These are phyloP conservation scores for Bonia amplexicaulis DNA, from an alignment of 176 grass and related monocot species.

Conservation along the genomic window DNA sequence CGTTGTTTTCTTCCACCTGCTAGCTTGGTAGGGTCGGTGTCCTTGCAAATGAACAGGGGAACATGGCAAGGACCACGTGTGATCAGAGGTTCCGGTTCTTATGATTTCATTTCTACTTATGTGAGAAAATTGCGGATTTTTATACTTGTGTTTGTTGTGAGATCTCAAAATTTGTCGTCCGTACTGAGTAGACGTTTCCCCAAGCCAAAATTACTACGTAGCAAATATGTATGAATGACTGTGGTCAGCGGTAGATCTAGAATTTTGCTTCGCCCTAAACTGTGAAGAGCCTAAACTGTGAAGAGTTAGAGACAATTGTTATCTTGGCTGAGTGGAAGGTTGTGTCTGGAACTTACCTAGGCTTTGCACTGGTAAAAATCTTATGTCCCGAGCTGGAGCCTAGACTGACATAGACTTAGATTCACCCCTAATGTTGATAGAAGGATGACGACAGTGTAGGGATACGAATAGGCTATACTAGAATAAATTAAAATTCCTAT, in stretches of 20 bases:
- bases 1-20: slow-evolving; percentile 33
- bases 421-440: background rate
- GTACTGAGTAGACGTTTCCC: background rate
- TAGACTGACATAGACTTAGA: too few relatives aligned
- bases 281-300: too few relatives aligned
- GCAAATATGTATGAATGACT: too few relatives aligned
- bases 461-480: too few relatives aligned
- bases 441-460: background rate
- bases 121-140: background rate
- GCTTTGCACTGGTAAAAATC: too few relatives aligned
- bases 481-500: background rate
- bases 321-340: too few relatives aligned
- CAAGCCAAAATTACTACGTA: background rate
- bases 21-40: slow-evolving; percentile 4
- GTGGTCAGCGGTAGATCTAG: too few relatives aligned
- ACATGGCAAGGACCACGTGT: background rate
- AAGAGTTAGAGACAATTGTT: too few relatives aligned
- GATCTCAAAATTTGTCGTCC: too few relatives aligned
- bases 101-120: background rate
- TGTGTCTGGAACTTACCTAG: too few relatives aligned
- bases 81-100: background rate
- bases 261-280: too few relatives aligned
- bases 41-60: background rate
- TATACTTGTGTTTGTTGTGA: background rate
- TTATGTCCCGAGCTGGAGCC: too few relatives aligned